Base-by-base conservation (phyloP, 2,329 filamentous ascomycete genomes). In the Arthroderma uncinatum region DNA sequence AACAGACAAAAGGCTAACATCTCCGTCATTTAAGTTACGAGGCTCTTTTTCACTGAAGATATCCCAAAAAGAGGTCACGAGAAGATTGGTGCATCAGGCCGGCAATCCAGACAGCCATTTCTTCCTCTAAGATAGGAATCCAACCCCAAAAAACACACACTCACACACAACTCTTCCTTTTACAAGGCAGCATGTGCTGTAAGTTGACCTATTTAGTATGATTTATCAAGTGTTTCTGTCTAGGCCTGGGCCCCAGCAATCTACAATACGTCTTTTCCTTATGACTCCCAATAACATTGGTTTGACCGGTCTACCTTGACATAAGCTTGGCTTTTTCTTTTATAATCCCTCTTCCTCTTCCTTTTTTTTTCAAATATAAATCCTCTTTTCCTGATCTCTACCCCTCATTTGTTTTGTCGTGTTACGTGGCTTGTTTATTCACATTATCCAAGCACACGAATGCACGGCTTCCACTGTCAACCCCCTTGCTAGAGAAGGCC, bases 141-240 rank as follows among this genome's bases (percentile, higher is more conserved):
- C 2, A 37, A 4, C 3, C 34, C 2, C 34, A 4, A 4, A 4
- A n/a, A 25, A 28, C 44, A 50, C 23, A 30, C 66, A 76, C 71
- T 74, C 77, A 71, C 74, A 66, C 77, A 71, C 74, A 66, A 65
- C 76, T 70, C 74, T 74, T 68, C 76, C 76, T 71, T 71, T 76
- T 74, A 68, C 71, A 63, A 69, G 73, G 69, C 71, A 76, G 64
- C 78, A 81, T 69, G 70, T 74, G 70, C 74, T 73, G 79, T 82
- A 78, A 76, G 79, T 81, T 50, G 44, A 50, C 12, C 44, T 33
- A 16, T 33, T 33, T 33, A 50, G 10, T 30, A 30, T 50, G 44
- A 50, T 33, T 33, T 30, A 50, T 50, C 23, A 30, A 30, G 44
- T 50, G 44, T 50, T 25, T 33, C 19, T 30, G 12, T 19, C 23